phyloP scores from a whole-genome alignment of 2,329 filamentous ascomycete genomes.

The Alternaria novae-zelandiae region DNA sequence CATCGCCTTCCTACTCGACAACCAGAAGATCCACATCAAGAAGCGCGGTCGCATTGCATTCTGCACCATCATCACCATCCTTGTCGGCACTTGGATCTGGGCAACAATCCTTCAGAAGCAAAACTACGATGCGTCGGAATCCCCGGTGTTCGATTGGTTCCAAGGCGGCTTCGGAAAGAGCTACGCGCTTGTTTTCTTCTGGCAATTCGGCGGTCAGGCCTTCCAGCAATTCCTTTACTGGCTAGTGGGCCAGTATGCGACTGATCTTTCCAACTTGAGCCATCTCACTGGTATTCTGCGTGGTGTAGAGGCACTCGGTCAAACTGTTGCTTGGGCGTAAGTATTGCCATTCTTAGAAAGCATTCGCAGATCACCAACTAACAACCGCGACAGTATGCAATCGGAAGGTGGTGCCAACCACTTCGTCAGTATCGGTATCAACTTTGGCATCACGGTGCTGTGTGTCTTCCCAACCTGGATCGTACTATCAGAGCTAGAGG shows the following conservation, averaged over 20 bases:
- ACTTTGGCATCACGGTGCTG: conserved; percentile 42
- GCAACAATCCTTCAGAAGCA: conserved; percentile 41
- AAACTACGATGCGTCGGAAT: conserved; percentile 36
- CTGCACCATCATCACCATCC: conserved; percentile 35
- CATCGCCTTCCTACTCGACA: conserved; percentile 43
- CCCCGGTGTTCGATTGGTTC: conserved; percentile 45
- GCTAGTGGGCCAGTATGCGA: conserved; percentile 47
- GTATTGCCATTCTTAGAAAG: not conserved
- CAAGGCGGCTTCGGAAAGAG: conserved; percentile 40
- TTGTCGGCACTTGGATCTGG: conserved; percentile 47
- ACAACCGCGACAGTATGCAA: conserved; percentile 36
- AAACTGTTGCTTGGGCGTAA: conserved; percentile 47
- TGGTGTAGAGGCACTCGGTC: conserved; percentile 43
- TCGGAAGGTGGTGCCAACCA: conserved; percentile 45
- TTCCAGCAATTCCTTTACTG: conserved; percentile 49
- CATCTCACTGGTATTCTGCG: conserved; percentile 47
- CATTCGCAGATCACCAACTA: conserved; percentile 4
- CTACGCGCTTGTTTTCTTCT: conserved; percentile 46
- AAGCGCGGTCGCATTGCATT: conserved; percentile 39
- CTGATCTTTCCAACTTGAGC: conserved; percentile 38
- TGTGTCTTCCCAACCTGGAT: conserved; percentile 45
- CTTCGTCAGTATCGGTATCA: conserved; percentile 46
- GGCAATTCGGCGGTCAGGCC: conserved; percentile 46
- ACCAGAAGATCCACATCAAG: conserved; percentile 44
- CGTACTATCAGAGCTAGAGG: conserved; percentile 39